Evolutionary conservation across 352 stramenopile species (phyloP).

Genomic region (Aphanomyces invadans): DNA sequence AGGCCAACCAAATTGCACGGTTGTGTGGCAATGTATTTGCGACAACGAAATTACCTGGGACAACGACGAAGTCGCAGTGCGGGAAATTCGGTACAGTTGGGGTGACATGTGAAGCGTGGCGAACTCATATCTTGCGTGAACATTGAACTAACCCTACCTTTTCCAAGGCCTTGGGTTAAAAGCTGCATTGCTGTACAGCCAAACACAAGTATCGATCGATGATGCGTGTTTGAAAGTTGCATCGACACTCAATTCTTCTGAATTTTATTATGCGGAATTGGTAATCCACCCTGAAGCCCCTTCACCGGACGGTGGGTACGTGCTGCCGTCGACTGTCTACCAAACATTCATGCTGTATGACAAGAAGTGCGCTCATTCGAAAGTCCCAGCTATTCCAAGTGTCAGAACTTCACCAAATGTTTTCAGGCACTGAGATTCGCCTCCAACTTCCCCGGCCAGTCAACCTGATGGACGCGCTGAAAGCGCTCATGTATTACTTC

Average conservation of each 20-base stretch:
- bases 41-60: slow-evolving; percentile 37
- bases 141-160: not conserved
- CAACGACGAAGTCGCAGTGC: slow-evolving; percentile 6
- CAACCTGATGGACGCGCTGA: slow-evolving; percentile 40
- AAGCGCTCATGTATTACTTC: slow-evolving; percentile 56
- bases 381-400: slow-evolving; percentile 50
- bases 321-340: too few relatives aligned
- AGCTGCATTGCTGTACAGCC: slow-evolving; percentile 64
- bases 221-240: slow-evolving; percentile 45
- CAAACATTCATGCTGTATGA: too few relatives aligned
- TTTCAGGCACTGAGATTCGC: slow-evolving; percentile 75
- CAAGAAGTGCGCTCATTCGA: slow-evolving; percentile 40
- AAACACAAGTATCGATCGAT: slow-evolving; percentile 33
- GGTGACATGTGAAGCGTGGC: not conserved
- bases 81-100: slow-evolving; percentile 53
- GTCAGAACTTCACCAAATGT: slow-evolving; percentile 47
- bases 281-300: slow-evolving; percentile 48
- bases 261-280: slow-evolving; percentile 61
- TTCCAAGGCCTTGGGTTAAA: slow-evolving; percentile 55
- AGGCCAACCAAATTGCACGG: slow-evolving; percentile 48
- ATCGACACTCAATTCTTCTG: slow-evolving; percentile 45
- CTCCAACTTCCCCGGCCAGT: slow-evolving; percentile 46
- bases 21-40: slow-evolving; percentile 65
- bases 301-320: slow-evolving; percentile 31
- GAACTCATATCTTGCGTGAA: too few relatives aligned